Conservation (phyloP, 495 filamentous ascomycete genomes). For the Glarea lozoyensis region DNA sequence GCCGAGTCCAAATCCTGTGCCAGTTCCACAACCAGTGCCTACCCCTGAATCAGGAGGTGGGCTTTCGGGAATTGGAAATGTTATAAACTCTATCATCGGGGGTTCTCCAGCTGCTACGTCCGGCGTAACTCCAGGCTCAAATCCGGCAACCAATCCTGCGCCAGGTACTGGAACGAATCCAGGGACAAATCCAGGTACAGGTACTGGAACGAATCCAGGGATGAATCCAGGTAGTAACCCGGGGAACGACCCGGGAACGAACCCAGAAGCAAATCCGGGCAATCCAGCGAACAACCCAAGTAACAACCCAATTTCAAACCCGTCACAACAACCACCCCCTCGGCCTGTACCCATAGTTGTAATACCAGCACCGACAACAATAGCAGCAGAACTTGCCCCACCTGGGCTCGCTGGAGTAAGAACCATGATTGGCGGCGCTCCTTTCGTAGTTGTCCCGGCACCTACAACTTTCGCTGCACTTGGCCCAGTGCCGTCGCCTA, state of each 20-base stretch:
- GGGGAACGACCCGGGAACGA: too few species aligned
- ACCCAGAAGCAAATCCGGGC: too few species aligned
- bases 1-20: not conserved
- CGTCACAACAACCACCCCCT: not conserved
- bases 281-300: slow-evolving; percentile 1
- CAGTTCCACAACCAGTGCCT: not conserved
- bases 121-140: not conserved
- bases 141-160: not conserved
- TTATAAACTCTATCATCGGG: slow-evolving; percentile 2
- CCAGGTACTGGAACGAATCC: not conserved
- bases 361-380: not conserved
- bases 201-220: too few species aligned
- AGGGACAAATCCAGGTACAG: not conserved
- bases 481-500: not conserved
- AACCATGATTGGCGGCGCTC: not conserved
- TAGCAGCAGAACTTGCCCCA: slow-evolving; percentile 1
- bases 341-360: not conserved
- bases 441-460: slow-evolving; percentile 8
- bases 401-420: not conserved
- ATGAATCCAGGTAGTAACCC: too few species aligned
- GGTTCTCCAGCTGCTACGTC: not conserved
- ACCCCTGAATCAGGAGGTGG: not conserved
- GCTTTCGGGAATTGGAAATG: not conserved
- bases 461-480: slow-evolving; percentile 2
- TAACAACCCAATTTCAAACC: not conserved